Conservation (phyloP, 352 stramenopile genomes). For the Pythium phragmiticola region DNA sequence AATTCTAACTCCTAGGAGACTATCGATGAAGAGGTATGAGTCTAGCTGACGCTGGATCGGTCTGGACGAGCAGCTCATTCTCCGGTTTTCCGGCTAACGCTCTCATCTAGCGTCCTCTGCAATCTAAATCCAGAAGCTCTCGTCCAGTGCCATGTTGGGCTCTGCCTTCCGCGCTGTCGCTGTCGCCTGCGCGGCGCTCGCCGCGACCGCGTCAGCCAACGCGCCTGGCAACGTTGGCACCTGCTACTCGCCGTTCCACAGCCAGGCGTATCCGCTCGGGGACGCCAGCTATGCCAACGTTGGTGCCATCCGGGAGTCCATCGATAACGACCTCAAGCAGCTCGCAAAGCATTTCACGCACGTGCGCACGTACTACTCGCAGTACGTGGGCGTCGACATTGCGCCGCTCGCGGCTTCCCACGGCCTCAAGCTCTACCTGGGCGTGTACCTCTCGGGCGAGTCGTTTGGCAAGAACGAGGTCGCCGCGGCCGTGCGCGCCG, state of each 20-base stretch:
- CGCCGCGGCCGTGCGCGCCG: slow-evolving; percentile 34
- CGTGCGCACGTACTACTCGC: slow-evolving; percentile 59
- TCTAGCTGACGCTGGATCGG: background rate
- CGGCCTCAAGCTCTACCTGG: slow-evolving; percentile 51
- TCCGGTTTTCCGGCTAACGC: slow-evolving; percentile 12
- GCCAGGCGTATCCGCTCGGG: slow-evolving; percentile 40
- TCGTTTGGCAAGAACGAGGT: slow-evolving; percentile 41
- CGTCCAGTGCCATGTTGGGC: slow-evolving; percentile 7
- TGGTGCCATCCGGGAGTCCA: background rate
- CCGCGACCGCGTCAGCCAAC: slow-evolving; percentile 1
- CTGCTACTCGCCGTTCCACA: slow-evolving; percentile 59
- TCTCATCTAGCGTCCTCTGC: background rate
- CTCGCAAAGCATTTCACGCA: slow-evolving; percentile 41
- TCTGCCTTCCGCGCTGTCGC: slow-evolving; percentile 7
- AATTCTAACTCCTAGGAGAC: too few relatives aligned
- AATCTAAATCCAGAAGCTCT: too few relatives aligned
- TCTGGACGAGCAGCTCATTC: slow-evolving; percentile 7
- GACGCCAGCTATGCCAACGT: slow-evolving; percentile 9
- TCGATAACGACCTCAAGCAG: slow-evolving; percentile 40
- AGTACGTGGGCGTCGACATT: slow-evolving; percentile 42
- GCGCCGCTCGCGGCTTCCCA: slow-evolving; percentile 40
- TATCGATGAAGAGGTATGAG: too few relatives aligned
- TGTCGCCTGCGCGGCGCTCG: slow-evolving; percentile 15
- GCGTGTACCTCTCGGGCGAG: slow-evolving; percentile 48
- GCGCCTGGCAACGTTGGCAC: slow-evolving; percentile 33